These are phyloP conservation scores for Fonsecaea nubica DNA, from an alignment of 2,329 filamentous ascomycete species.

Conservation along the genomic window DNA sequence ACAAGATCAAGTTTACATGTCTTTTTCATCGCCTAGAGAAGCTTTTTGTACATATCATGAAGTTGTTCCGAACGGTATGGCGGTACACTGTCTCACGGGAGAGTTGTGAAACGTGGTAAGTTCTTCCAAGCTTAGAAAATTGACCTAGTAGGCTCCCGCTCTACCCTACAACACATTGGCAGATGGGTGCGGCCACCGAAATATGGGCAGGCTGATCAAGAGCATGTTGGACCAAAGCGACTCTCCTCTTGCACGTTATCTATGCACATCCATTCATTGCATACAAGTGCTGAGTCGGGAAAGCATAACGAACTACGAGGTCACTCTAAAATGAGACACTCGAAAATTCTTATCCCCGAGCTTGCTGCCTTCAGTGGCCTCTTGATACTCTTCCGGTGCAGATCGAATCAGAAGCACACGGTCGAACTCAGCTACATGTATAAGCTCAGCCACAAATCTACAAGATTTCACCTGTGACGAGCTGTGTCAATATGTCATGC, in stretches of 20 bases:
- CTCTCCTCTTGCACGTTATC: neutral
- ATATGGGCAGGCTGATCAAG: neutral
- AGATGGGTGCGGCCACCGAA: neutral
- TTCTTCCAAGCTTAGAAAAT: conserved; percentile 3
- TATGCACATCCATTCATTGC: neutral
- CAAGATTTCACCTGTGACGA: neutral
- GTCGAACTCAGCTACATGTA: neutral
- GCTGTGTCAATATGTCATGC: neutral
- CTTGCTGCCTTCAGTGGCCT: neutral
- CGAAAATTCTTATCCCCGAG: neutral
- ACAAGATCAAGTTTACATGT: neutral
- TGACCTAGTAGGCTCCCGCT: neutral
- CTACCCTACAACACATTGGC: neutral
- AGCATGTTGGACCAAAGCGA: neutral
- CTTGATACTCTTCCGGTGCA: neutral
- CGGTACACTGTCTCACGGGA: neutral
- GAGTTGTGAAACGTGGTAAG: neutral
- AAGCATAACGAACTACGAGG: neutral
- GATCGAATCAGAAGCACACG: neutral
- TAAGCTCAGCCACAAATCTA: neutral
- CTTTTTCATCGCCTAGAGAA: neutral
- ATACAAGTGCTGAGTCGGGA: neutral
- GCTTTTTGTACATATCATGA: neutral
- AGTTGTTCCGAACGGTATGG: neutral
- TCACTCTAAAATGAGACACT: neutral